Evolutionary conservation across 1,284 basidiomycete species (phyloP), one percentile per base, ranked within the genome.

Genomic region (Volvariella surrecta): DNA sequence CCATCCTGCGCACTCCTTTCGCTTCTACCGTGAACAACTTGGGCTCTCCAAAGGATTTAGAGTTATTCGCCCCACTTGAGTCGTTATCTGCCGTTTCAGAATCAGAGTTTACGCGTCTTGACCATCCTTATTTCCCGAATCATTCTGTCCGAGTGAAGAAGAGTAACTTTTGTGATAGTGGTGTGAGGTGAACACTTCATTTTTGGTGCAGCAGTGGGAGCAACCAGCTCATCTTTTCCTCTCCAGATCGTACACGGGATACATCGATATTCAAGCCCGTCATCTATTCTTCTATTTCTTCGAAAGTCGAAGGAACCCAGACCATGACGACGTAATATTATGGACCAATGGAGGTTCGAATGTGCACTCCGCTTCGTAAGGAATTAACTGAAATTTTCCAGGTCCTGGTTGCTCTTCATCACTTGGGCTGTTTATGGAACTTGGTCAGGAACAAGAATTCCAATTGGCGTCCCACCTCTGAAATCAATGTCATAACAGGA

Each of bases 271-370:
- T 37, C 71, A 78, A 49, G 79, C 82, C 4, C 73, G 80, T 37
- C 82, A 84, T 50, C 59, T 90, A 22, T 91, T 89, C 66, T 91
- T 89, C 68, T 88, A 87, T 68, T 91, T 90, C 59, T 91, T 92
- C 61, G 87, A 91, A 60, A 84, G 79, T 43, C 67, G 88, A 44
- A 73, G 63, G 45, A 66, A 84, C 48, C 85, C 85, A 1, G 66
- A 70, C 24, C 74, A 63, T 32, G 81, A 86, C 52, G 79, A 82
- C 46, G 70, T 86, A 3, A 69, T 82, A 24, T 70, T 81, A 47
- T 84, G 79, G 79, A 80, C 77, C 2, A 75, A 77, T 49, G 79
- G 78, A 48, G 79, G 76, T 63, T 32, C 17, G 60, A 10, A 10
- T 30, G 39, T 18, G 15, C 11, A 28, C 7, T 24, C 8, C 7